Evolutionary conservation across 192 early-diverging fungal genomes (phyloP).

Genomic region (Umbelopsis ramanniana): DNA sequence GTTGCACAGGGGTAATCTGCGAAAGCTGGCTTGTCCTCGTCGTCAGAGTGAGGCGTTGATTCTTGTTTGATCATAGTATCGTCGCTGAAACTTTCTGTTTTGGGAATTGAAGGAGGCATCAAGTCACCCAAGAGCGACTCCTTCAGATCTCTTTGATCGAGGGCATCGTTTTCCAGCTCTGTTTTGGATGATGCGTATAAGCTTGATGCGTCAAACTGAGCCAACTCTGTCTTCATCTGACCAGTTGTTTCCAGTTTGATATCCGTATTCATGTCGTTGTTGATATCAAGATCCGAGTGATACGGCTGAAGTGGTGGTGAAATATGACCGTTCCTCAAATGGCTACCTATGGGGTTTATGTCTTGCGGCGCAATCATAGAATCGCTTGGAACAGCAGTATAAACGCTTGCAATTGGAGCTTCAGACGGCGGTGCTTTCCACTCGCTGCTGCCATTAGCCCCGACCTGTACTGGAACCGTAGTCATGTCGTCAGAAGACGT

Average conservation of each 20-base stretch:
- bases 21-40: slow-evolving; percentile 6
- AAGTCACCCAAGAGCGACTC: neutral
- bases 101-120: neutral
- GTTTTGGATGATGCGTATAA: neutral
- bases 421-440: neutral
- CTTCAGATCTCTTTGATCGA: slow-evolving; percentile 7
- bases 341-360: neutral
- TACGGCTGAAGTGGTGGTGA: neutral
- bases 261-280: neutral
- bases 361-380: neutral
- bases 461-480: neutral
- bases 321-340: neutral
- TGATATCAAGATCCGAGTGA: neutral
- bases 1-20: slow-evolving; percentile 38
- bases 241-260: neutral
- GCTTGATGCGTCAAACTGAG: neutral
- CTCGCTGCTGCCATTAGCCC: neutral
- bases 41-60: slow-evolving; percentile 3
- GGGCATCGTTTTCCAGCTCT: neutral
- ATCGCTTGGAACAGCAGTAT: neutral
- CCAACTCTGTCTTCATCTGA: neutral
- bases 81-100: neutral
- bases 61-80: neutral
- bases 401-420: neutral
- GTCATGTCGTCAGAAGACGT: neutral